Base-by-base conservation (phyloP, 176 grass and related monocot genomes). In the Eragrostis nindensis region DNA sequence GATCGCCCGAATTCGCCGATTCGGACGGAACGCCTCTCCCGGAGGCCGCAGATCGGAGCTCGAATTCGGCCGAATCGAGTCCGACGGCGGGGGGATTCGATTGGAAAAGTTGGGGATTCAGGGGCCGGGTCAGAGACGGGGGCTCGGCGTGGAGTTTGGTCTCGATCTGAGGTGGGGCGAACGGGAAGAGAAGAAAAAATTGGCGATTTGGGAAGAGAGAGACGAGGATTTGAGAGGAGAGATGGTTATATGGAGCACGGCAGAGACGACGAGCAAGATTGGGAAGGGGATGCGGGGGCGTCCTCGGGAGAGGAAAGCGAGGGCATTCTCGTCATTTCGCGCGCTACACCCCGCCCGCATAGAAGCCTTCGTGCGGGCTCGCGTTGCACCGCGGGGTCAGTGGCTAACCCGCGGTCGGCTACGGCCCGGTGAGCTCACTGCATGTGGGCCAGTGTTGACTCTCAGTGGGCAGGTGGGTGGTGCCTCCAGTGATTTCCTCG, bases 1-100 rank as follows among this genome's bases (percentile, higher is more conserved):
- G 79, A 88, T 82, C 83, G 46, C 76, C 26, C 77, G 87, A 88
- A 91, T 84, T 89, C 36, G 22, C 57, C 57, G 72, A 67, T 76
- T 32, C 24, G 19, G 64, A 29, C 27, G 66, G 40, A 55, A 15
- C 63, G 47, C n/a, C 82, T 29, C 26, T 26, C 69, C 40, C 42
- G 5, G 4, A 67, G 2, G 17, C 22, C 49, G 66, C 53, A 32
- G 76, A 86, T 87, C 88, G 74, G 62, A 67, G 83, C 52, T 84
- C 81, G 62, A 88, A 84, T 84, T 83, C 62, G 59, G 17, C 5
- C 75, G 47, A 86, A 83, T 81, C 81, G 70, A 67, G 71, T 67
- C 57, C 57, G 25, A 71, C 66, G 60, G 64, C 40, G 21, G 3
- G 52, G 42, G 15, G 86, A 62, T 84, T 84, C 42, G 73, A 60